A percentile compares a stretch with the other conserved stretches of the same genome.
These are phyloP conservation scores for Hyphopichia pseudoburtonii DNA, from an alignment of 1,139 yeast genomes.

Conservation along the genomic window DNA sequence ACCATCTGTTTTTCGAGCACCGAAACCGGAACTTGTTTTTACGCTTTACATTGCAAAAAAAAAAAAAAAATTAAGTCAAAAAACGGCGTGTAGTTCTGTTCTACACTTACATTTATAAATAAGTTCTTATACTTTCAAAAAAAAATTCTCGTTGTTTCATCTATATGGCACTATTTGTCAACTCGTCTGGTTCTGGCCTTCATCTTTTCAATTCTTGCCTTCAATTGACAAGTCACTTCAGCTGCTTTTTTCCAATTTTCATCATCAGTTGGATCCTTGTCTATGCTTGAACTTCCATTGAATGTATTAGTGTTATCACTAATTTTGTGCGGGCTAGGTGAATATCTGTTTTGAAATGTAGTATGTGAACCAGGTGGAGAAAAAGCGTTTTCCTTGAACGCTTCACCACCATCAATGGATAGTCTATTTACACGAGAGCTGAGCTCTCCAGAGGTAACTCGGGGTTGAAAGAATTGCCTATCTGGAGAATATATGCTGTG, in stretches of 20 bases:
- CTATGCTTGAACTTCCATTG: constrained; percentile 6
- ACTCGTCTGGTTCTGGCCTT: constrained; percentile 55
- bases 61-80: background rate
- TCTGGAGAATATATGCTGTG: constrained; percentile 4
- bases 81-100: no score
- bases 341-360: constrained; percentile 12
- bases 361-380: constrained; percentile 8
- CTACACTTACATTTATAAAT: no score
- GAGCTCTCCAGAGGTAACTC: constrained; percentile 40
- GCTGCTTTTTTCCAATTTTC: constrained; percentile 91
- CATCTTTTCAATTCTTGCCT: constrained; percentile 89
- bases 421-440: constrained; percentile 46
- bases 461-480: constrained; percentile 6
- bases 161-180: no score
- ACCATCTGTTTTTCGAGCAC: background rate
- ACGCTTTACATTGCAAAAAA: background rate
- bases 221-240: constrained; percentile 80
- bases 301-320: constrained; percentile 13
- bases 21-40: constrained; percentile 1
- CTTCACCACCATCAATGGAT: constrained; percentile 38
- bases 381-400: constrained; percentile 17
- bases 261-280: constrained; percentile 39
- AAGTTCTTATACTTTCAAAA: no score
- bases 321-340: constrained; percentile 18
- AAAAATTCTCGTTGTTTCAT: no score